These are phyloP conservation scores for Fusarium coffeatum DNA, from an alignment of 2,329 filamentous ascomycete species.

Conservation along the genomic window DNA sequence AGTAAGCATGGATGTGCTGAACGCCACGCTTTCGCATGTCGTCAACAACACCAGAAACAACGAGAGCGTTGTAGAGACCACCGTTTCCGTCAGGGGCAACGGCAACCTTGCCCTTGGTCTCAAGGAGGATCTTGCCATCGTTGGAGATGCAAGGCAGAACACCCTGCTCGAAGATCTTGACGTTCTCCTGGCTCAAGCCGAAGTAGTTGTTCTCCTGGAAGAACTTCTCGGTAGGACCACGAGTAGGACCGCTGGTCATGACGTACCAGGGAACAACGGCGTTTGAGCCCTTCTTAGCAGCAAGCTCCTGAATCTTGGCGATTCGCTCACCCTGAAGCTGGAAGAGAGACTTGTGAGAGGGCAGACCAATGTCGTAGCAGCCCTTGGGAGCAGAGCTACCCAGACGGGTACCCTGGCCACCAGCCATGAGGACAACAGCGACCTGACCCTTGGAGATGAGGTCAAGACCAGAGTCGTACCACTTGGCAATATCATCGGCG, in stretches of 20 bases:
- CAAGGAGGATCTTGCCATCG: conserved; percentile 95
- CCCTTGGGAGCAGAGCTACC: conserved; percentile 97
- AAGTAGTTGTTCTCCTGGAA: conserved; percentile 93
- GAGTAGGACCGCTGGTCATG: conserved; percentile 97
- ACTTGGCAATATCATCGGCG: conserved; percentile 79
- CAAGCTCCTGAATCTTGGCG: conserved; percentile 83
- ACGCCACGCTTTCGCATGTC: conserved; percentile 92
- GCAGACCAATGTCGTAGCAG: conserved; percentile 95
- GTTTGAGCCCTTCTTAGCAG: conserved; percentile 70
- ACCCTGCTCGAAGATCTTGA: conserved; percentile 95
- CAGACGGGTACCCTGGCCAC: conserved; percentile 93
- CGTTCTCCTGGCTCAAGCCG: conserved; percentile 85
- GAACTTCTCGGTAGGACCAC: conserved; percentile 91
- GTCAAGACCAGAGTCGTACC: conserved; percentile 86
- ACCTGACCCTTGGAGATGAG: conserved; percentile 82
- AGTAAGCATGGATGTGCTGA: conserved; percentile 96
- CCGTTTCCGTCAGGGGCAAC: conserved; percentile 98
- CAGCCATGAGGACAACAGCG: conserved; percentile 93
- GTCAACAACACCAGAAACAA: conserved; percentile 80
- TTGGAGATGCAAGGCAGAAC: conserved; percentile 97
- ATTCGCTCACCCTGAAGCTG: conserved; percentile 98
- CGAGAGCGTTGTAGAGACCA: conserved; percentile 92
- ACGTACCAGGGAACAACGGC: conserved; percentile 95
- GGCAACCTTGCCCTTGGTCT: conserved; percentile 89
- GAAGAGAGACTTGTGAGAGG: conserved; percentile 93